Evolutionary conservation across 371 early-diverging fungal genomes (phyloP).

Genomic region (Rhizopus delemar): DNA sequence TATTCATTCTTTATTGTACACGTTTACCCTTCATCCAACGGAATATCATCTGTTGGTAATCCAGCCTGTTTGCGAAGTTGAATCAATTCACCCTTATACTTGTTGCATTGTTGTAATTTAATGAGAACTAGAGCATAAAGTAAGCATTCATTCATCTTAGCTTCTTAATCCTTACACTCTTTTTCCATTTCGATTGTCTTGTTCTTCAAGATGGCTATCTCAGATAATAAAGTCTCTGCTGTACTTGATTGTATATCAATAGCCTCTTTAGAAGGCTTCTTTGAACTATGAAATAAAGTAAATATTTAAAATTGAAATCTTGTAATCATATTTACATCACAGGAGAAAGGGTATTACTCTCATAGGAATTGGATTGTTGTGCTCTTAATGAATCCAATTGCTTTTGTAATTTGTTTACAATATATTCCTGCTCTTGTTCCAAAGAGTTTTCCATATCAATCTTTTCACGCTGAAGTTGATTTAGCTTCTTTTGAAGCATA

Average conservation of each 20-base stretch:
- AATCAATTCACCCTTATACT: constrained; percentile 69
- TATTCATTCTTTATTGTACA: neutral
- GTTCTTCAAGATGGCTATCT: constrained; percentile 60
- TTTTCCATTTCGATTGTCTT: constrained; percentile 70
- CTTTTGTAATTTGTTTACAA: constrained; percentile 72
- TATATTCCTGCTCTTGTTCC: constrained; percentile 83
- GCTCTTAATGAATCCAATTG: constrained; percentile 58
- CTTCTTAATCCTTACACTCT: constrained; percentile 57
- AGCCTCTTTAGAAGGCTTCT: constrained; percentile 43
- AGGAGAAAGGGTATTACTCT: constrained; percentile 17
- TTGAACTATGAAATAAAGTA: constrained; percentile 28
- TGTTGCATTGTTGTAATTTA: constrained; percentile 70
- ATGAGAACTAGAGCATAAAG: constrained; percentile 43
- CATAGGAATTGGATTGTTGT: constrained; percentile 45
- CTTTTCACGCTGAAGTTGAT: constrained; percentile 78
- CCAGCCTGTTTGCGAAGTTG: constrained; percentile 67
- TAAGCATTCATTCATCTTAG: neutral
- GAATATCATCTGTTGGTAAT: constrained; percentile 57
- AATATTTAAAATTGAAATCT: neutral
- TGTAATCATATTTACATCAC: neutral
- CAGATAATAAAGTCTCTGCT: constrained; percentile 71
- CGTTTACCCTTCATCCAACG: constrained; percentile 54
- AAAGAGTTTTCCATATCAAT: constrained; percentile 78
- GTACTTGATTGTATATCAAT: constrained; percentile 42
- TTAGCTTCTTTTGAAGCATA: constrained; percentile 72